phyloP scores from a whole-genome alignment of 2,329 filamentous ascomycete genomes.

The Cercospora berteroae region DNA sequence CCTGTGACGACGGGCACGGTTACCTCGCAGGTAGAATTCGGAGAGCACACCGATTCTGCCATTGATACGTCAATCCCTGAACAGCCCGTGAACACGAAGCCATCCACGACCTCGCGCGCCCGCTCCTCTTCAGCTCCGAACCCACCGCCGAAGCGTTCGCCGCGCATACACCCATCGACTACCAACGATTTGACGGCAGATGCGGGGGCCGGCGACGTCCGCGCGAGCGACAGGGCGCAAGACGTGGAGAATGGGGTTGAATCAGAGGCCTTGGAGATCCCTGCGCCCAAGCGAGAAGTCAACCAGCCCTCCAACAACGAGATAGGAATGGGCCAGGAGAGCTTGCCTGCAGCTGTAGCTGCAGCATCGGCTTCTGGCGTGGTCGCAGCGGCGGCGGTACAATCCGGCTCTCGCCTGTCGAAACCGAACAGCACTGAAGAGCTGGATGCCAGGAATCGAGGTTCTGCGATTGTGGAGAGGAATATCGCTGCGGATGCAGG shows the following conservation, averaged over 20 bases:
- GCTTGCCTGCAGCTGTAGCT: neutral
- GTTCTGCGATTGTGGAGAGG: slow-evolving; percentile 3
- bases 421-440: neutral
- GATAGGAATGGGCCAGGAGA: slow-evolving; percentile 6
- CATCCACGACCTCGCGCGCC: neutral
- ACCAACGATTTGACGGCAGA: slow-evolving; percentile 11
- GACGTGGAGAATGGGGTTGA: neutral
- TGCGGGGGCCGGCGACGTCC: slow-evolving; percentile 1
- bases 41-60: neutral
- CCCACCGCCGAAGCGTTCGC: neutral
- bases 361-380: slow-evolving; percentile 12
- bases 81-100: neutral
- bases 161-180: neutral
- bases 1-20: neutral
- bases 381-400: slow-evolving; percentile 20
- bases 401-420: neutral
- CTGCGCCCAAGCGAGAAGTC: slow-evolving; percentile 22
- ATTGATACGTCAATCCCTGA: neutral
- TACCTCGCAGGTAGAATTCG: neutral
- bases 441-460: neutral
- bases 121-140: slow-evolving; percentile 2
- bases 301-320: slow-evolving; percentile 17
- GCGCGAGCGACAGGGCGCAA: neutral
- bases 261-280: neutral
- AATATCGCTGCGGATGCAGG: neutral